These are phyloP conservation scores for Chamaecyparis obtusa DNA, from an alignment of 75 land plant genomes.

Conservation along the genomic window DNA sequence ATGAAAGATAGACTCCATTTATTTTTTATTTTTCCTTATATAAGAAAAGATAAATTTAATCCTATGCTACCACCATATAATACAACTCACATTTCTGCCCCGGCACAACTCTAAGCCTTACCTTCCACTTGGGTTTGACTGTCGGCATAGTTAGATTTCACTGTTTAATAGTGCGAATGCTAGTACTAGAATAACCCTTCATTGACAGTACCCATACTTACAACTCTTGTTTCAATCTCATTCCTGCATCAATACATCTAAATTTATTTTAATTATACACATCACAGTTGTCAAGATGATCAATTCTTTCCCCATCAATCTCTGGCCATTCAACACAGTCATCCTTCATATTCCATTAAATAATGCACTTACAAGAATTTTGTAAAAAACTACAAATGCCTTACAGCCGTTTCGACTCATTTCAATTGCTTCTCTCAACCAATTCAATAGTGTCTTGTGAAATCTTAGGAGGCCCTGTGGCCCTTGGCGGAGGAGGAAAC, in stretches of 20 bases:
- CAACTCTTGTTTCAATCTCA: not conserved
- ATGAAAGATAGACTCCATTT: too few relatives aligned
- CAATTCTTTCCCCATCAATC: not conserved
- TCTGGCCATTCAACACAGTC: not conserved
- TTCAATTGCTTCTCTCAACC: not conserved
- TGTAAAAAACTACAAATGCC: not conserved
- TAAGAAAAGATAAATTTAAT: too few relatives aligned
- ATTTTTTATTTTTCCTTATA: too few relatives aligned
- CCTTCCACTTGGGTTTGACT: too few relatives aligned
- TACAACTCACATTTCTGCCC: too few relatives aligned
- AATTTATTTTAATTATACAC: not conserved
- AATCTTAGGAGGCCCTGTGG: constrained; percentile 13
- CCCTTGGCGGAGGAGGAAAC: constrained; percentile 6
- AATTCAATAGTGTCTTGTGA: not conserved
- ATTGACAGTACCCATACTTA: not conserved
- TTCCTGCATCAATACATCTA: not conserved
- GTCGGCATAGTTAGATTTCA: too few relatives aligned
- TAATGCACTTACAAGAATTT: not conserved
- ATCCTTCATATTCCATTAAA: not conserved
- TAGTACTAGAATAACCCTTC: not conserved
- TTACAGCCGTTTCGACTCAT: not conserved
- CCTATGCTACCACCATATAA: too few relatives aligned
- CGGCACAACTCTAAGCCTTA: too few relatives aligned
- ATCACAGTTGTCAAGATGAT: not conserved
- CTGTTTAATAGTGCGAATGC: not conserved